These are phyloP conservation scores for Picea abies DNA, from an alignment of 83 land plant species.

Conservation along the genomic window DNA sequence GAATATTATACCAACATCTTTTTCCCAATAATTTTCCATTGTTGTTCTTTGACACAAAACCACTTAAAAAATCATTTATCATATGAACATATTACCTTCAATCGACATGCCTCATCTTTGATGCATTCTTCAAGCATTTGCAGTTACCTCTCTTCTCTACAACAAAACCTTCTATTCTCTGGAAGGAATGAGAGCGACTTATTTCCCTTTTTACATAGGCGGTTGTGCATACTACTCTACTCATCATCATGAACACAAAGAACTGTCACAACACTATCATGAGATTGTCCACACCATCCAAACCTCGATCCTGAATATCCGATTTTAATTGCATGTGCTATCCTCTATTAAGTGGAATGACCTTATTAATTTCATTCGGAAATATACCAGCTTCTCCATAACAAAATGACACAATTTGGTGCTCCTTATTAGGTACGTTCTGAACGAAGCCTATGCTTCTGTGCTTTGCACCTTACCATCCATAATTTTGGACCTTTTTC, in stretches of 20 bases:
- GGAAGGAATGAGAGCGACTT: too few relatives aligned
- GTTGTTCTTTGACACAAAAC: too few relatives aligned
- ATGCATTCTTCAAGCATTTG: too few relatives aligned
- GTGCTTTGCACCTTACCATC: conserved; percentile 89
- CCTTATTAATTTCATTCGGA: conserved; percentile 73
- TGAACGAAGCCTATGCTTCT: conserved; percentile 96
- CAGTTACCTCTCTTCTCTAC: too few relatives aligned
- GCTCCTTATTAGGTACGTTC: conserved; percentile 54
- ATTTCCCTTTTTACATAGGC: too few relatives aligned
- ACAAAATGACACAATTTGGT: conserved; percentile 79
- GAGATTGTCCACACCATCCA: conserved; percentile 94
- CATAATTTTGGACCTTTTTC: conserved; percentile 65
- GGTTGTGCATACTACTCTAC: too few relatives aligned
- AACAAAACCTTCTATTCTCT: too few relatives aligned
- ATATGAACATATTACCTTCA: too few relatives aligned
- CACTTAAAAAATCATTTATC: too few relatives aligned
- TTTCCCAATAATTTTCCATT: too few relatives aligned
- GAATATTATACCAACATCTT: too few relatives aligned
- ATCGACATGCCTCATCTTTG: too few relatives aligned
- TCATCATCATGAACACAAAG: conserved; percentile 97
- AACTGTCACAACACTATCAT: conserved; percentile 93
- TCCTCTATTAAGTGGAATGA: conserved; percentile 87
- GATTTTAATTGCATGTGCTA: conserved; percentile 86
- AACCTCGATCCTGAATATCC: conserved; percentile 83
- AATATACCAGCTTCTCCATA: conserved; percentile 78